A percentile compares a stretch with the other conserved stretches of the same genome.
phyloP scores from a whole-genome alignment of 345 rosid genomes.

The Camelina hispida region DNA sequence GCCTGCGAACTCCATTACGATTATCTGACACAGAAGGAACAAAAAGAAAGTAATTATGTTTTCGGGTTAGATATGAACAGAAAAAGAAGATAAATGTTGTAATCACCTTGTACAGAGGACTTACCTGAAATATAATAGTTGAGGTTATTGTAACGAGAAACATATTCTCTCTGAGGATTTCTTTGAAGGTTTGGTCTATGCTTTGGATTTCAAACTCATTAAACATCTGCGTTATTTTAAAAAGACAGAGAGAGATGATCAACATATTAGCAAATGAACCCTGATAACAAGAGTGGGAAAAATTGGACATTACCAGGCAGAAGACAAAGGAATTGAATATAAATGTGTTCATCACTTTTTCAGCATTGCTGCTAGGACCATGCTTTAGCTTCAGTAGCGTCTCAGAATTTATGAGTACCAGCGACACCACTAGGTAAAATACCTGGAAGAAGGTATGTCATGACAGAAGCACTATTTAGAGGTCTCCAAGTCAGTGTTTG shows the following conservation, averaged over 20 bases:
- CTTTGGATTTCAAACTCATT: constrained; percentile 81
- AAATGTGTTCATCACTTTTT: constrained; percentile 67
- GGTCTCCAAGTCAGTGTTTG: not conserved
- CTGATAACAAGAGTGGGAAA: not conserved
- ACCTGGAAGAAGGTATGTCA: constrained; percentile 52
- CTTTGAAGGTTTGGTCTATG: constrained; percentile 62
- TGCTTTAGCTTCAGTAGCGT: constrained; percentile 49
- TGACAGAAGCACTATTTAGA: constrained; percentile 18
- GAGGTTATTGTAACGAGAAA: constrained; percentile 60
- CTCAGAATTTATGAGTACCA: constrained; percentile 58
- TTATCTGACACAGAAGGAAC: constrained; percentile 48
- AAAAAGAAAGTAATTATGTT: not conserved
- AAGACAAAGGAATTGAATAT: constrained; percentile 72
- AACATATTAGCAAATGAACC: constrained; percentile 4
- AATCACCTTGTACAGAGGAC: not conserved
- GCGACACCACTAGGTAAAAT: constrained; percentile 59
- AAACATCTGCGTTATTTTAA: constrained; percentile 53
- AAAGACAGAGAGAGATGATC: constrained; percentile 1
- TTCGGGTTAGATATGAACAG: not conserved
- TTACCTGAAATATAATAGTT: constrained; percentile 67
- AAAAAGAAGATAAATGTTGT: not conserved
- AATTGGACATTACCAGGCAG: constrained; percentile 61
- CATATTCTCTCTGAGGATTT: constrained; percentile 66
- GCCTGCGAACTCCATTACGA: constrained; percentile 61
- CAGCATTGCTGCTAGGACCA: constrained; percentile 48